Evolutionary conservation across 140 eudicot genomes (phyloP).

Genomic region (Flaveria floridana): DNA sequence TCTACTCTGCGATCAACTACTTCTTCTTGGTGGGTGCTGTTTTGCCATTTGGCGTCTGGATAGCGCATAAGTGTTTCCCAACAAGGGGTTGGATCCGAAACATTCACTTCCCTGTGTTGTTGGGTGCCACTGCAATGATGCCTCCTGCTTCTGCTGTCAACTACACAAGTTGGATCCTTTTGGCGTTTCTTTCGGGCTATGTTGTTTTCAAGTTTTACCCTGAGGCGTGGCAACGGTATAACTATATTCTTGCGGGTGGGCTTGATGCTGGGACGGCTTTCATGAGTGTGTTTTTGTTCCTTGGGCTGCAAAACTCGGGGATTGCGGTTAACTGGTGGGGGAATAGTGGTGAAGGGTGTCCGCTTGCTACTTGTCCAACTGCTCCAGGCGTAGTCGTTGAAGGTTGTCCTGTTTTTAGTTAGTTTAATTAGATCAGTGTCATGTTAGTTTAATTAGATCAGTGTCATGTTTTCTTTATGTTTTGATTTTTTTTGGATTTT

Average conservation of each 20-base stretch:
- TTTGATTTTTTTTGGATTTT: neutral
- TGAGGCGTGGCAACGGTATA: slow-evolving; percentile 55
- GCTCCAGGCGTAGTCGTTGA: slow-evolving; percentile 49
- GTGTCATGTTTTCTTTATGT: neutral
- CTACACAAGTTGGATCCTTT: slow-evolving; percentile 54
- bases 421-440: neutral
- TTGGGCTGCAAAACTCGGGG: slow-evolving; percentile 40
- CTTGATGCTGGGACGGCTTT: slow-evolving; percentile 78
- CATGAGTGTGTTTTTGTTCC: slow-evolving; percentile 50
- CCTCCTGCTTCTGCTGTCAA: slow-evolving; percentile 71
- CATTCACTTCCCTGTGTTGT: slow-evolving; percentile 52
- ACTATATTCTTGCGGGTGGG: slow-evolving; percentile 60
- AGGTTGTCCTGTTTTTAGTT: slow-evolving; percentile 51
- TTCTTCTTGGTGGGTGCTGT: slow-evolving; percentile 59
- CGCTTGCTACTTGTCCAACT: slow-evolving; percentile 67
- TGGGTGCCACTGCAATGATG: slow-evolving; percentile 55
- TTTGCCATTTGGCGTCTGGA: slow-evolving; percentile 51
- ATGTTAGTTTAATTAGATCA: neutral
- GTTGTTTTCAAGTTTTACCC: slow-evolving; percentile 44
- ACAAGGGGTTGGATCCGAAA: slow-evolving; percentile 44
- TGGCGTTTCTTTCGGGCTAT: slow-evolving; percentile 48
- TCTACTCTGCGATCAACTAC: slow-evolving; percentile 47
- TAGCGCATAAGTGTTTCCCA: slow-evolving; percentile 50
- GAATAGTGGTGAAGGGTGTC: slow-evolving; percentile 50
- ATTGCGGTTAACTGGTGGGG: slow-evolving; percentile 66